Evolutionary conservation across 2,329 filamentous ascomycete species (phyloP).

Genomic region (Davidsoniella virescens): DNA sequence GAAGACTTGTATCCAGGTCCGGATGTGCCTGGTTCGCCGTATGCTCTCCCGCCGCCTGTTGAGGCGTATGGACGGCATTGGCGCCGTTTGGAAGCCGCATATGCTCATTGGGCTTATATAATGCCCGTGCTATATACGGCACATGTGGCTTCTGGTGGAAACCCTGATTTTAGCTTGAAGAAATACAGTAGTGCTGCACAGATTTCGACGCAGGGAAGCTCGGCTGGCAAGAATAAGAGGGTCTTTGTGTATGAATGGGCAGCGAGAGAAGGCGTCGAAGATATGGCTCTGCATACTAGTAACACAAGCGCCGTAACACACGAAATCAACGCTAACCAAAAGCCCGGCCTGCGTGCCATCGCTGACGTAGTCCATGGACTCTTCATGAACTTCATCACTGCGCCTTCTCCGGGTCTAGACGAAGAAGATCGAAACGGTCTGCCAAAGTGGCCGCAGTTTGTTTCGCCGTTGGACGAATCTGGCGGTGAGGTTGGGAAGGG

Average conservation of each 20-base stretch:
- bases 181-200: no score
- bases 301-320: constrained; percentile 28
- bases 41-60: constrained; percentile 24
- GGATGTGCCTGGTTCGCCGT: constrained; percentile 20
- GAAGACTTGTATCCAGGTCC: constrained; percentile 48
- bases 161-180: no score
- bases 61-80: constrained; percentile 34
- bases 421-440: neutral
- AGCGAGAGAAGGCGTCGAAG: constrained; percentile 23
- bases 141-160: constrained; percentile 18
- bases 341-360: constrained; percentile 25
- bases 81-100: constrained; percentile 41
- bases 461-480: constrained; percentile 22
- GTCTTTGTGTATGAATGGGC: constrained; percentile 46
- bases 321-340: constrained; percentile 20
- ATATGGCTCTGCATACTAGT: constrained; percentile 31
- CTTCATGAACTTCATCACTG: constrained; percentile 22
- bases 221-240: neutral
- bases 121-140: constrained; percentile 46
- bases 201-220: no score
- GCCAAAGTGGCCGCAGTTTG: constrained; percentile 26
- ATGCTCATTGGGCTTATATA: constrained; percentile 49
- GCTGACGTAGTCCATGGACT: constrained; percentile 27
- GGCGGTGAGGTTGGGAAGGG: constrained; percentile 18
- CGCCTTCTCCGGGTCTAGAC: constrained; percentile 16